phyloP scores from a whole-genome alignment of 2,329 filamentous ascomycete species.

The Keithomyces neogunnii region DNA sequence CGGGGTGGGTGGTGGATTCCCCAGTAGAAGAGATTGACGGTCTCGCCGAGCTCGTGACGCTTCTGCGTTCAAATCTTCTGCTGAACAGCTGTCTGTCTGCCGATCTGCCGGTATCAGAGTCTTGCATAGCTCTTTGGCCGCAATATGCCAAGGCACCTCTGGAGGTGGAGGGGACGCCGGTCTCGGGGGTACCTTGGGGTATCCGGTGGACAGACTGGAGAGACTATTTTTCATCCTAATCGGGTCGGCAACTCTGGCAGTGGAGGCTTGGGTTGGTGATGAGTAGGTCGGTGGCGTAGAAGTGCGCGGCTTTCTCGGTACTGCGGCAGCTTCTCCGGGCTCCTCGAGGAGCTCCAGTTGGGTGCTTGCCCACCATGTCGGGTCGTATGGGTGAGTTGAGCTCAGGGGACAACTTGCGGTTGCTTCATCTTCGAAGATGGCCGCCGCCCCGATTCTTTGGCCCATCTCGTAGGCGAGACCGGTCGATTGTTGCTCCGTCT shows the following conservation, averaged over 20 bases:
- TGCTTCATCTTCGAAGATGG: constrained; percentile 21
- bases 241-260: constrained; percentile 66
- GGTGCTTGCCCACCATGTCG: constrained; percentile 60
- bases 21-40: constrained; percentile 44
- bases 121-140: constrained; percentile 75
- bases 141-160: constrained; percentile 76
- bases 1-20: constrained; percentile 16
- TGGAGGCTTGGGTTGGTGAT: constrained; percentile 80
- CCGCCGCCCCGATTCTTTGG: constrained; percentile 35
- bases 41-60: constrained; percentile 56
- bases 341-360: constrained; percentile 64
- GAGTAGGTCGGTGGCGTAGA: constrained; percentile 65
- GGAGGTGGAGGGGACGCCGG: constrained; percentile 62
- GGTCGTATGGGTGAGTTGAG: constrained; percentile 46
- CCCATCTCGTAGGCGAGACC: constrained; percentile 53
- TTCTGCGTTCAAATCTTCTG: constrained; percentile 70
- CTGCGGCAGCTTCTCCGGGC: constrained; percentile 39
- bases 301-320: constrained; percentile 45
- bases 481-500: constrained; percentile 20
- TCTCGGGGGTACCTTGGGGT: constrained; percentile 17
- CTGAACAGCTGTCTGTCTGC: constrained; percentile 65
- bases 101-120: constrained; percentile 70
- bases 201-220: constrained; percentile 38
- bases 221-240: constrained; percentile 56
- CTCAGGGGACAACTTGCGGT: constrained; percentile 9